Percentiles rank a stretch among this genome's conserved stretches.
Conservation (phyloP, 1,284 basidiomycete species). For the Ustilago xerochloae region DNA sequence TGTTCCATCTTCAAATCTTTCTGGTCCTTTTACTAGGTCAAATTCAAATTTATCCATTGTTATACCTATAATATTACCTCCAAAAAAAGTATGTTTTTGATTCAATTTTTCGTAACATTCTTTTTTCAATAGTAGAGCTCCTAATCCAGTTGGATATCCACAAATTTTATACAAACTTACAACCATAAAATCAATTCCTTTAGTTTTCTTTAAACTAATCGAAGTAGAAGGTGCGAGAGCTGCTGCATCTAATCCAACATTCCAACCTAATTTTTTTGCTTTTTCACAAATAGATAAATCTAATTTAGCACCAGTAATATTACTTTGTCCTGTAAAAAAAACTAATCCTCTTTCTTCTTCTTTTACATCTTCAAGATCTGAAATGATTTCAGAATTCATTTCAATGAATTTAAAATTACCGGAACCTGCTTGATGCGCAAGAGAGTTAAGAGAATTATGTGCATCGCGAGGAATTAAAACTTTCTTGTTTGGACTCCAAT, state of each 20-base stretch:
- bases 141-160: slow-evolving; percentile 28
- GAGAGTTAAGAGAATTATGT: slow-evolving; percentile 31
- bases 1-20: slow-evolving; percentile 38
- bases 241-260: slow-evolving; percentile 29
- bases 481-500: slow-evolving; percentile 2
- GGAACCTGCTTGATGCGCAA: neutral
- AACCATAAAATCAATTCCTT: slow-evolving; percentile 28
- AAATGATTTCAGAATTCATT: neutral
- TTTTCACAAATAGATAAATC: neutral
- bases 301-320: slow-evolving; percentile 31
- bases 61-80: slow-evolving; percentile 36
- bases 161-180: slow-evolving; percentile 37
- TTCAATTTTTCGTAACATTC: slow-evolving; percentile 6
- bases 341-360: slow-evolving; percentile 11
- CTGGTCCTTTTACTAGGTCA: slow-evolving; percentile 14
- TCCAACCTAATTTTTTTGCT: slow-evolving; percentile 5
- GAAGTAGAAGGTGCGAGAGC: slow-evolving; percentile 29
- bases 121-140: slow-evolving; percentile 22
- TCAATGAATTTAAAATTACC: slow-evolving; percentile 20
- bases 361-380: neutral
- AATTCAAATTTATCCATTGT: slow-evolving; percentile 39
- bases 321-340: slow-evolving; percentile 39
- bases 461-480: slow-evolving; percentile 30
- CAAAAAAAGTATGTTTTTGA: slow-evolving; percentile 24
- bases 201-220: neutral